Evolutionary conservation across 805 yeast species (phyloP), one percentile per base, ranked within the genome.

Genomic region (Lachancea quebecensis): DNA sequence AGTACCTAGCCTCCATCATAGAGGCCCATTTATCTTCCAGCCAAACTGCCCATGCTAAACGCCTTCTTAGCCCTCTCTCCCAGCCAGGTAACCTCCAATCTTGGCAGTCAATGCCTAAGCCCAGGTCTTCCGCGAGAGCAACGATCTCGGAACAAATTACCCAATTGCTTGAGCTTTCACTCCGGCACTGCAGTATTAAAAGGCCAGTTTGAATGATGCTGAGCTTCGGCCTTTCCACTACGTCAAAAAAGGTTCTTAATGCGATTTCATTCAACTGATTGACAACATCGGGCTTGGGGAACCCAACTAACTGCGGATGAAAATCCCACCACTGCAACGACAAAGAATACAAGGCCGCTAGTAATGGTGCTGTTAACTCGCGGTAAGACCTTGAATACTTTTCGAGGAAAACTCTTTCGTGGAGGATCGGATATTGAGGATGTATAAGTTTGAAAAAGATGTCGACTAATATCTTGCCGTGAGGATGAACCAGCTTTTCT

Each of bases 41-140:
- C 72, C 79, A 91, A 1, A 89, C 93, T 0, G 97, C 97, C 98
- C 99, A 91, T 0, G 97, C 95, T 40, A 91, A 66, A 47, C 98
- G 72, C 54, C 87, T 77, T 42, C 99, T 73, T 40, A 91, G 67
- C 5, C 95, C 95, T 41, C 95, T 73, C 59, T 91, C 99, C 98
- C 98, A 93, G 55, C 83, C 82, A 0, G 98, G 98, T 31, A 91
- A 67, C 56, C 85, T 81, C 99, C 99, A 91, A 51, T 75, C 77
- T 46, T 83, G 80, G 57, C 97, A 90, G 58, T 90, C 91, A n/a
- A 87, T 71, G 0, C 96, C 95, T 10, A 91, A 69, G 0, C 98
- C 97, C 14, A 91, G 69, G 54, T 91, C 95, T 64, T 91, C 96
- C 0, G 96, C 82, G 15, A 90, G 65, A 0, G 95, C 84, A 5